A percentile compares a stretch with the other conserved stretches of the same genome.
These are phyloP conservation scores for Wilcoxina mikolae DNA, from an alignment of 495 filamentous ascomycete species.

Conservation along the genomic window DNA sequence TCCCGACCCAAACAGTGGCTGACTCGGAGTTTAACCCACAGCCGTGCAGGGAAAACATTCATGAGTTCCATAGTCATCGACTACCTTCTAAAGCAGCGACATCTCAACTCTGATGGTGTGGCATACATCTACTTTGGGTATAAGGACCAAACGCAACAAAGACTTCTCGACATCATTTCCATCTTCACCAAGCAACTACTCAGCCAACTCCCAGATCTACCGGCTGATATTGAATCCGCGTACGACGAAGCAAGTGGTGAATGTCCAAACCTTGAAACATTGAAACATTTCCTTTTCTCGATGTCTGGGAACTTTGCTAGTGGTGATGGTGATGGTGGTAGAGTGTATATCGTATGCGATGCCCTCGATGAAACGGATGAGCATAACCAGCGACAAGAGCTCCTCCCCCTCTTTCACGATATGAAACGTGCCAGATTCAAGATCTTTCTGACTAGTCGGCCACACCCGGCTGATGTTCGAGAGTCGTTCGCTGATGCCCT, in stretches of 20 bases:
- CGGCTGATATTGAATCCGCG: background rate
- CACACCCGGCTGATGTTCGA: slow-evolving; percentile 5
- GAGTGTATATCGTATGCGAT: slow-evolving; percentile 9
- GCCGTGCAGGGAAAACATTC: slow-evolving; percentile 17
- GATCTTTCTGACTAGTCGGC: slow-evolving; percentile 12
- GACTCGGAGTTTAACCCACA: background rate
- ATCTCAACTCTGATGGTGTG: background rate
- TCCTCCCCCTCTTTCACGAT: slow-evolving; percentile 4
- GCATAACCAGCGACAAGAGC: slow-evolving; percentile 1
- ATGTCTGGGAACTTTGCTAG: background rate
- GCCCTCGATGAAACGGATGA: slow-evolving; percentile 10
- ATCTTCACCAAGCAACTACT: slow-evolving; percentile 9
- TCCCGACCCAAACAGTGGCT: background rate
- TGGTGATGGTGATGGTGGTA: background rate
- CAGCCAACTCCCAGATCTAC: slow-evolving; percentile 2
- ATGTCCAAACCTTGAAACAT: background rate
- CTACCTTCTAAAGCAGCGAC: background rate
- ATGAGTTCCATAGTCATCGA: slow-evolving; percentile 14
- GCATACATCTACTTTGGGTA: slow-evolving; percentile 7
- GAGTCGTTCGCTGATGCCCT: background rate
- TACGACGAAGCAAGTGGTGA: background rate
- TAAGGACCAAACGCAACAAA: slow-evolving; percentile 4
- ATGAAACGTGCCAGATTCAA: background rate
- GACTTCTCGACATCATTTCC: background rate
- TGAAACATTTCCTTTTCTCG: background rate